phyloP scores from a whole-genome alignment of 306 rosid genomes.

The Medicago arabica region DNA sequence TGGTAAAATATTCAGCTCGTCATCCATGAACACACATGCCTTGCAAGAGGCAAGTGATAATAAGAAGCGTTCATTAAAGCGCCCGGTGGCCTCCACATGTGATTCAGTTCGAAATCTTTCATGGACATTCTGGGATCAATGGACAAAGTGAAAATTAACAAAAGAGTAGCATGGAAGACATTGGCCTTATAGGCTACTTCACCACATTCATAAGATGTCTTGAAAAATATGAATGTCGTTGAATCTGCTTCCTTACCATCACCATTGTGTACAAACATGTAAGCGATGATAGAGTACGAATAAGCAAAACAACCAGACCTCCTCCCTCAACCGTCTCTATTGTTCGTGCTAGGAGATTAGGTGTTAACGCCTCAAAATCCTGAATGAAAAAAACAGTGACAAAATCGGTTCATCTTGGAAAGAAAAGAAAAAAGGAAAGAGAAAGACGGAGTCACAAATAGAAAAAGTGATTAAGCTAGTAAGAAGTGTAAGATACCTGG shows the following conservation, averaged over 20 bases:
- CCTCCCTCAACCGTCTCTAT: conserved; percentile 98
- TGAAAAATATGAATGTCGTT: conserved; percentile 4
- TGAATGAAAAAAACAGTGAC: conserved; percentile 38
- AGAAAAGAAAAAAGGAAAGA: neutral
- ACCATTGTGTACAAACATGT: conserved; percentile 92
- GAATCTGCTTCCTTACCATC: conserved; percentile 66
- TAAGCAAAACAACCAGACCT: conserved; percentile 72
- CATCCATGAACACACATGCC: conserved; percentile 84
- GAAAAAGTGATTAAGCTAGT: conserved; percentile 18
- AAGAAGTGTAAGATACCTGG: conserved; percentile 58
- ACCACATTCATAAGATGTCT: neutral
- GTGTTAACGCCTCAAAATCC: conserved; percentile 97
- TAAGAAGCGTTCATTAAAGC: conserved; percentile 93
- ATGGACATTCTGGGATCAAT: conserved; percentile 77
- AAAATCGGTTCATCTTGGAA: conserved; percentile 27
- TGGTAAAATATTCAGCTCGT: conserved; percentile 83
- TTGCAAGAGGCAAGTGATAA: conserved; percentile 87
- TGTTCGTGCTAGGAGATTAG: conserved; percentile 87
- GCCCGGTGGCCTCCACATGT: conserved; percentile 72
- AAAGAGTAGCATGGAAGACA: neutral
- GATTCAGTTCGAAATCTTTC: conserved; percentile 92
- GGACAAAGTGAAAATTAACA: conserved; percentile 22
- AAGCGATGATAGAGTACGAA: conserved; percentile 77
- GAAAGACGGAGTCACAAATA: neutral
- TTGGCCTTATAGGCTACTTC: too few species aligned